Evolutionary conservation across 1,284 basidiomycete genomes (phyloP).

Genomic region (Melampsora americana): DNA sequence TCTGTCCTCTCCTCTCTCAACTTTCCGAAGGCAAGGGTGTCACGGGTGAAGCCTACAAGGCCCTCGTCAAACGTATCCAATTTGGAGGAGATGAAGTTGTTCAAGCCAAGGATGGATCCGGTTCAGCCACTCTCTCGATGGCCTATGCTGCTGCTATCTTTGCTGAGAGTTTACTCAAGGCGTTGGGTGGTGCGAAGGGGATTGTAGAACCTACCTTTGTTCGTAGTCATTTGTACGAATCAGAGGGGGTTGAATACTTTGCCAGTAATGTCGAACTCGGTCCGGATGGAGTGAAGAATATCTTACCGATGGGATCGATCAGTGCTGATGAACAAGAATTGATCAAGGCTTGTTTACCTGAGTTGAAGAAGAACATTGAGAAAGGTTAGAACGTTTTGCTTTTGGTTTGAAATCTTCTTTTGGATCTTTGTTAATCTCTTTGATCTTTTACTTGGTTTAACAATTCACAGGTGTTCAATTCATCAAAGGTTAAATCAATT

Average conservation of each 20-base stretch:
- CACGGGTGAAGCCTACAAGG: slow-evolving; percentile 59
- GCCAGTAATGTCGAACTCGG: slow-evolving; percentile 79
- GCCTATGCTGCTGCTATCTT: slow-evolving; percentile 83
- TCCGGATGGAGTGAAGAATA: slow-evolving; percentile 81
- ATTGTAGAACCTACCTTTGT: slow-evolving; percentile 82
- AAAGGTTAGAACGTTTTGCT: slow-evolving; percentile 63
- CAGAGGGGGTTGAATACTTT: slow-evolving; percentile 74
- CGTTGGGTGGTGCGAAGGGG: slow-evolving; percentile 81
- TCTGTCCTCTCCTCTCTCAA: slow-evolving; percentile 93
- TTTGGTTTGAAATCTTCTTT: too few relatives aligned
- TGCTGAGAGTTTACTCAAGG: slow-evolving; percentile 72
- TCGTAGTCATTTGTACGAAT: slow-evolving; percentile 70
- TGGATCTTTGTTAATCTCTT: too few relatives aligned
- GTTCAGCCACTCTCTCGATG: slow-evolving; percentile 83
- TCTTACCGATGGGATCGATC: slow-evolving; percentile 73
- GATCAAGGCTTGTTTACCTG: slow-evolving; percentile 77
- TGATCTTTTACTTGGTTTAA: too few relatives aligned
- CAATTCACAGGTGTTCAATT: too few relatives aligned
- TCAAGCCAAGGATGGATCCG: slow-evolving; percentile 83
- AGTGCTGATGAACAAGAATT: slow-evolving; percentile 78
- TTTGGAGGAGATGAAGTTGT: slow-evolving; percentile 94
- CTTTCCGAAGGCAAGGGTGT: slow-evolving; percentile 64
- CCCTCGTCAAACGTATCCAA: slow-evolving; percentile 82
- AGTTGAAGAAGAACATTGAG: slow-evolving; percentile 90
- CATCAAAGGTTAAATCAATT: too few relatives aligned